phyloP scores from a whole-genome alignment of 306 rosid genomes.

The Malus sieversii region DNA sequence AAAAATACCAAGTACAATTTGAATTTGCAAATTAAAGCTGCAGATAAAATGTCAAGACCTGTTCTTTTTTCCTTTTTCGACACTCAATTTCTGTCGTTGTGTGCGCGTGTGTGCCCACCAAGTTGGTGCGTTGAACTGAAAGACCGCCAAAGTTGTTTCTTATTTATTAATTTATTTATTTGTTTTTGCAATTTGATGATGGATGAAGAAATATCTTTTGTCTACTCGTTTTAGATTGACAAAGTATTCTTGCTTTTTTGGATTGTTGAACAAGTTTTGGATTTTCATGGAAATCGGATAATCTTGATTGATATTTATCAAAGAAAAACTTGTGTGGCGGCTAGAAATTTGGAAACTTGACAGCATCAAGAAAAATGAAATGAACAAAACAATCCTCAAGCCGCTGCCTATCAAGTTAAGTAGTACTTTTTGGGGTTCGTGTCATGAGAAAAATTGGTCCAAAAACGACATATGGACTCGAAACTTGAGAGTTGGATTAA shows the following conservation, averaged over 20 bases:
- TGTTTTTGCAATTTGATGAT: not conserved
- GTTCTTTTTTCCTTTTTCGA: not conserved
- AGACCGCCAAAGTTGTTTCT: not conserved
- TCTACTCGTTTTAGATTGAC: not conserved
- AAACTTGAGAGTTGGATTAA: too few relatives aligned
- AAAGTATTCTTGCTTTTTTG: not conserved
- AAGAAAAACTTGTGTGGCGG: not conserved
- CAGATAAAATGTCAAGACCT: not conserved
- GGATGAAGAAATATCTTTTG: not conserved
- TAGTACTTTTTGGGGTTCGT: too few relatives aligned
- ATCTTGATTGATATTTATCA: not conserved
- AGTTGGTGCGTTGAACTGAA: not conserved
- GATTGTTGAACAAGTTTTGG: not conserved
- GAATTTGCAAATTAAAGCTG: not conserved
- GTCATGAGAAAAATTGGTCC: not conserved
- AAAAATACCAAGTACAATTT: not conserved
- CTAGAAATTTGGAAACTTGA: not conserved
- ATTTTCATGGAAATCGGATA: not conserved
- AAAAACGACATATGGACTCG: not conserved
- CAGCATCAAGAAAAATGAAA: not conserved
- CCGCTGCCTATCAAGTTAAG: too few relatives aligned
- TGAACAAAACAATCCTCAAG: too few relatives aligned
- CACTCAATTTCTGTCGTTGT: not conserved
- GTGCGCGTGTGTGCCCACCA: not conserved
- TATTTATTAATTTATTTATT: too few relatives aligned